A percentile compares a stretch with the other conserved stretches of the same genome.
Evolutionary conservation across 2,329 filamentous ascomycete genomes (phyloP).

Genomic region (Hymenotorrendiella dingleyae): DNA sequence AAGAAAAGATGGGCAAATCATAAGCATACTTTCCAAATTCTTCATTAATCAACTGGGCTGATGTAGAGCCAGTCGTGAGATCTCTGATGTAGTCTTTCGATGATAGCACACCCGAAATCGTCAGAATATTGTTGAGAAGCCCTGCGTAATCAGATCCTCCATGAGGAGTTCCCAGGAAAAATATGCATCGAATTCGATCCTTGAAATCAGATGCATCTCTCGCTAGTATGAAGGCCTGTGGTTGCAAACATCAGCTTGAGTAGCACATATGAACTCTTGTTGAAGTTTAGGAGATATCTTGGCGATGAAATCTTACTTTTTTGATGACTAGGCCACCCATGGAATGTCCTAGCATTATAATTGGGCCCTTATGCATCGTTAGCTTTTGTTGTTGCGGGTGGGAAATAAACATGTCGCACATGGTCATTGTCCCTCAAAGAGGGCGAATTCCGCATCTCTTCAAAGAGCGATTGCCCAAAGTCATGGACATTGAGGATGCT

Average conservation of each 20-base stretch:
- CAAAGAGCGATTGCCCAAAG: slow-evolving; percentile 29
- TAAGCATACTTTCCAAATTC: slow-evolving; percentile 36
- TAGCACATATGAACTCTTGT: no score
- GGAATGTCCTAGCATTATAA: slow-evolving; percentile 40
- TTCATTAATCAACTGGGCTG: slow-evolving; percentile 37
- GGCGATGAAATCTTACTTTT: slow-evolving; percentile 13
- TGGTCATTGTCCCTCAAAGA: background rate
- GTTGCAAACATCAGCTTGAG: no score
- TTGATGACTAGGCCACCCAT: slow-evolving; percentile 38
- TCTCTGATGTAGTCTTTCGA: no score
- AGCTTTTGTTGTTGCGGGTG: background rate
- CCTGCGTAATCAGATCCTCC: slow-evolving; percentile 13
- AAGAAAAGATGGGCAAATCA: slow-evolving; percentile 36
- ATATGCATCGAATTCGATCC: slow-evolving; percentile 25
- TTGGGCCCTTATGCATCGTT: slow-evolving; percentile 15
- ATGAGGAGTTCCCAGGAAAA: slow-evolving; percentile 34
- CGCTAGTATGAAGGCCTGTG: no score
- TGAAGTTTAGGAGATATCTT: no score
- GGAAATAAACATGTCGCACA: background rate
- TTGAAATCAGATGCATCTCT: no score
- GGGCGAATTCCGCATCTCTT: slow-evolving; percentile 20
- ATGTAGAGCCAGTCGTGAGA: slow-evolving; percentile 32
- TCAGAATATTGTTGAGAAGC: slow-evolving; percentile 11
- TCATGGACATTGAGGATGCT: slow-evolving; percentile 24
- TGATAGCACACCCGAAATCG: no score